Base-by-base conservation (phyloP, 495 filamentous ascomycete species). In the Thozetella sp. region DNA sequence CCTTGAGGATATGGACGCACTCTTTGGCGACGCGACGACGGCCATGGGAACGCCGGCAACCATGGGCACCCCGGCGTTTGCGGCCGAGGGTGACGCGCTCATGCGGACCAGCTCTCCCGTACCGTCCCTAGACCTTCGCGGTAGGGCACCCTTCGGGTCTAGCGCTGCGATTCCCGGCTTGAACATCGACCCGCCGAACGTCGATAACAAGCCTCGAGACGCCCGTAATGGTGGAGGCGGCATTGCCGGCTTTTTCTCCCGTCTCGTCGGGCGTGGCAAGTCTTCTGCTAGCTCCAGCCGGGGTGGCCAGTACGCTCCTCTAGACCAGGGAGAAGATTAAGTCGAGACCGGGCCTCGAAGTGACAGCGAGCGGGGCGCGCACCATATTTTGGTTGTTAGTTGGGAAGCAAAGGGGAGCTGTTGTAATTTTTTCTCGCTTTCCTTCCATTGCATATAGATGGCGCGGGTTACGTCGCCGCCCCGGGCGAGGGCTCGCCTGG, bases 1-100 rank as follows among this genome's bases (percentile, higher is more conserved):
- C 61, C 82, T 99, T 60, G 95, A 99, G 76, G 96, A 99, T 64
- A 99, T 99, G 95, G 89, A 96, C 70, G 72, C 81, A 22, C 75
- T 97, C 11, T 97, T 97, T 67, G 93, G 93, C 48, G 93, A 97
- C 74, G 90, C 92, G 27, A 92, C 90, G 11, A 90, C 80, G 23
- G 89, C 89, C 2, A 77, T 89, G 37, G 87, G 82, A 25, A 79
- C 79, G 0, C 78, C 79, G n/a, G 73, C 82, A 19, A 87, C 86
- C 12, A 80, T 88, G 50, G 86, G 80, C 11, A 78, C 78, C 2
- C 76, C 77, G 26, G 68, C 70, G 15, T 34, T 78, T n/a, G 63
- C 67, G 51, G 82, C 79, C 15, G 93, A 97, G 70, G 84, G 86
- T 10, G 90, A 88, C 17, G 92, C 91, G 22, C 78, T 96, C 13